Evolutionary conservation across 495 filamentous ascomycete genomes (phyloP), one percentile per base, ranked within the genome.

Genomic region (Penicilliopsis zonata): DNA sequence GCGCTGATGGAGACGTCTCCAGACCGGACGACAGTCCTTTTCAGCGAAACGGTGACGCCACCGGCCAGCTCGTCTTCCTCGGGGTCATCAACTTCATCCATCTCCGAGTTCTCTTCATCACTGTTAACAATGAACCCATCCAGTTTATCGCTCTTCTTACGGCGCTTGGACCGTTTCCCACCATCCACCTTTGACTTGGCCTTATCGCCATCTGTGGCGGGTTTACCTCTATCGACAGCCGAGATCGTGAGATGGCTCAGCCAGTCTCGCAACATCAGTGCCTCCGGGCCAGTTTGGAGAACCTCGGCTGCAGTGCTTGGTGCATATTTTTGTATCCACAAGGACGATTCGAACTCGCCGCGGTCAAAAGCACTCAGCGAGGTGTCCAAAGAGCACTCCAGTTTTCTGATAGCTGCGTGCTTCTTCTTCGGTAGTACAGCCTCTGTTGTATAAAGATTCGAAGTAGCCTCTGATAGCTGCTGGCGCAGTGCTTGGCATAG

Each of bases 251-350:
- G 63, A 23, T 62, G 69, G 20, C 66, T 66, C n/a, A 99, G 62
- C 92, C 92, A 99, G 31, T 94, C 78, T 28, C 74, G 72, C 18
- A 99, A 52, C 18, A 92, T 57, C 5, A 63, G 51, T 4, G 70
- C 73, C 50, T 95, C 85, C 7, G 56, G 70, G 0, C 83, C 81
- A 13, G 61, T 46, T 46, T 94, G 87, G 14, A 99, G 69, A 1
- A 94, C 80, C 36, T 87, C 73, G 4, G 60, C 61, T 1, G 84
- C 75, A 15, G 49, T 60, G 18, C 46, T 58, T 0, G 92, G 92
- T 1, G 84, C 74, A 61, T 95, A 94, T 42, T 99, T 99, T 18
- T 86, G 77, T 2, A 59, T 44, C 92, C 92, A 99, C 24, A 74
- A 55, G 16, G 65, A 59, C 1, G 59, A 65, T 43, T 96, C 90